These are phyloP conservation scores for Wilhelminamyces savonicus DNA, from an alignment of 805 yeast genomes.

Conservation along the genomic window DNA sequence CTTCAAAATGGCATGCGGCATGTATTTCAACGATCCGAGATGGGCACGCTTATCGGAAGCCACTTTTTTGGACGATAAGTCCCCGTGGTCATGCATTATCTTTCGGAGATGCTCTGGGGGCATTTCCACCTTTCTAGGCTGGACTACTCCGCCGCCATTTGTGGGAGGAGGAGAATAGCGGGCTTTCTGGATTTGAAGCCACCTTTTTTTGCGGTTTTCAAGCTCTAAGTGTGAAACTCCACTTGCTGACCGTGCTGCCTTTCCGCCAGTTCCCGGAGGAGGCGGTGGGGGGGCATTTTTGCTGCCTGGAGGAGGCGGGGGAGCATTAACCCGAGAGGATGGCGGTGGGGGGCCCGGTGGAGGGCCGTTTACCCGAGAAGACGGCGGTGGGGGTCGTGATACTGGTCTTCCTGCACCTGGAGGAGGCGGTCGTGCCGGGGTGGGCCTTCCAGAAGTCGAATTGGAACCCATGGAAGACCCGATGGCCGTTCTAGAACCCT, in stretches of 20 bases:
- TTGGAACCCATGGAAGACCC: background rate
- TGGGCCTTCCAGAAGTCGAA: conserved; percentile 5
- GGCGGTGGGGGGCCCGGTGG: conserved; percentile 1
- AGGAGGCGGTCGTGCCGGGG: conserved; percentile 5
- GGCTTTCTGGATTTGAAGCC: conserved; percentile 60
- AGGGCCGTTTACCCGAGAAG: conserved; percentile 5
- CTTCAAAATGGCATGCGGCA: conserved; percentile 93
- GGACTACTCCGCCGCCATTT: conserved; percentile 41
- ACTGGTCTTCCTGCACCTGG: conserved; percentile 4
- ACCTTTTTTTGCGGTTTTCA: conserved; percentile 42
- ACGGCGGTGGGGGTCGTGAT: conserved; percentile 8
- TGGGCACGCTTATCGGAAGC: conserved; percentile 83
- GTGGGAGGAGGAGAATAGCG: conserved; percentile 30
- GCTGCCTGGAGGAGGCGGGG: conserved; percentile 4
- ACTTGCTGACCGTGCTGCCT: too few relatives aligned
- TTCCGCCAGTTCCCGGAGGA: conserved; percentile 5
- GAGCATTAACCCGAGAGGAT: background rate
- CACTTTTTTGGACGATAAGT: conserved; percentile 70
- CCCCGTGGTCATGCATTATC: conserved; percentile 78
- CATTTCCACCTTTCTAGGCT: conserved; percentile 68
- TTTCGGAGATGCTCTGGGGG: conserved; percentile 92
- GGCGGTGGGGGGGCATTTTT: conserved; percentile 14
- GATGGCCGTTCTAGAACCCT: background rate
- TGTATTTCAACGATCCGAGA: conserved; percentile 83
- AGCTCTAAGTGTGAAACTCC: conserved; percentile 16